Evolutionary conservation across 768 basidiomycete species (phyloP).

Genomic region (Russula sp.): DNA sequence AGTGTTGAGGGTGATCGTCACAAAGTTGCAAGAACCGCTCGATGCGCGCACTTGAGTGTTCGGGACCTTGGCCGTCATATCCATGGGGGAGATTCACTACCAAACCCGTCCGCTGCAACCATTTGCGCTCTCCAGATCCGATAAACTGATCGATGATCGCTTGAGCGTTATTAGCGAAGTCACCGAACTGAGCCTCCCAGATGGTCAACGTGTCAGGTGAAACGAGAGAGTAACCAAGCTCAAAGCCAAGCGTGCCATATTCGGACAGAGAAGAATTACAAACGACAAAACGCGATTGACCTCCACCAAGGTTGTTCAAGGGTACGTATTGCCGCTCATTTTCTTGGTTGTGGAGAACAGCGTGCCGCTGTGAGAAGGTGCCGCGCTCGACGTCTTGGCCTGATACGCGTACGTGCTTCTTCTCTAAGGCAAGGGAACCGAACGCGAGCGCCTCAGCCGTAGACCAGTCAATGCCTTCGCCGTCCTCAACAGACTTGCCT

Average conservation of each 20-base stretch:
- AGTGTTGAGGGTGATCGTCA: constrained; percentile 91
- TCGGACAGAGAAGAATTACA: constrained; percentile 98
- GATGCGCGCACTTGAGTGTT: constrained; percentile 92
- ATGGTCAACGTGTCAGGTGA: constrained; percentile 89
- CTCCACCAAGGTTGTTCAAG: constrained; percentile 79
- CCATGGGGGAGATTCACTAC: constrained; percentile 90
- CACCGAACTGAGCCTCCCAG: constrained; percentile 99
- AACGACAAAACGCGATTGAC: constrained; percentile 89
- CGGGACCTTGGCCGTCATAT: constrained; percentile 97
- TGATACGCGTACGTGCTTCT: constrained; percentile 89
- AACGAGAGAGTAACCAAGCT: constrained; percentile 97
- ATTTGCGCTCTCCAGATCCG: constrained; percentile 94
- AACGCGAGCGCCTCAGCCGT: constrained; percentile 98
- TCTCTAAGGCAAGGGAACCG: constrained; percentile 88
- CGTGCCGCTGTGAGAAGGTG: constrained; percentile 97
- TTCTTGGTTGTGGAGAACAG: constrained; percentile 91
- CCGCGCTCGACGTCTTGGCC: constrained; percentile 99
- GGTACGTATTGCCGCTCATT: constrained; percentile 89
- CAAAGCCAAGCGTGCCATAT: constrained; percentile 91
- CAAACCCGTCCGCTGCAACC: constrained; percentile 89
- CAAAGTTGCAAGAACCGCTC: constrained; percentile 98
- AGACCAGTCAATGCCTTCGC: constrained; percentile 92
- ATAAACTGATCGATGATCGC: constrained; percentile 99
- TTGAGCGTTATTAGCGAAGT: constrained; percentile 97
- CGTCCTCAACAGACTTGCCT: constrained; percentile 89